A percentile compares a stretch with the other conserved stretches of the same genome.
Evolutionary conservation across 352 stramenopile species (phyloP).

Genomic region (Phytophthora sp.): DNA sequence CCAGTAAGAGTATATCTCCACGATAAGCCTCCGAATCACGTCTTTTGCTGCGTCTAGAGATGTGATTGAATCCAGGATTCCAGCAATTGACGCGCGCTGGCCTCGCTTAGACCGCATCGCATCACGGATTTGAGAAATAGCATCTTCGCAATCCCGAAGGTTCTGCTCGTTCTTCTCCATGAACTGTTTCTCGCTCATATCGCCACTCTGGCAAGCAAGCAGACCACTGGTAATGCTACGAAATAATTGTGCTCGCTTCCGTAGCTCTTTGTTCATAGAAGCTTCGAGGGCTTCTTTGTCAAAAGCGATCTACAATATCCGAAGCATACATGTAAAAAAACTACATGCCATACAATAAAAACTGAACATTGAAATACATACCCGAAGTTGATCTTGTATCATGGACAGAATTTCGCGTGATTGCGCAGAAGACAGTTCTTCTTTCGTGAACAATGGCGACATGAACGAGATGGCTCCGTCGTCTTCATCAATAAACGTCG

Average conservation of each 20-base stretch:
- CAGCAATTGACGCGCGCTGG: conserved; percentile 30
- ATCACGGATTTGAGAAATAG: conserved; percentile 58
- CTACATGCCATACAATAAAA: neutral
- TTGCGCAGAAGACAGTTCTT: conserved; percentile 30
- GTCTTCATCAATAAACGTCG: conserved; percentile 42
- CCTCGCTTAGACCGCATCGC: conserved; percentile 33
- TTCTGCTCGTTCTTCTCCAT: conserved; percentile 59
- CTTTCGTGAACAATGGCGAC: conserved; percentile 40
- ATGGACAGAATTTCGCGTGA: conserved; percentile 35
- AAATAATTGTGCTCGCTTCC: conserved; percentile 54
- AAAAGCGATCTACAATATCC: conserved; percentile 43
- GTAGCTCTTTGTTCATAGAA: conserved; percentile 54
- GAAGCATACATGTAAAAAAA: neutral
- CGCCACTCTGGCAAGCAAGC: conserved; percentile 21
- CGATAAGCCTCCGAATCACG: conserved; percentile 56
- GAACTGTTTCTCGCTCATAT: conserved; percentile 60
- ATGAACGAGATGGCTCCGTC: conserved; percentile 38
- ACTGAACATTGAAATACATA: conserved; percentile 25
- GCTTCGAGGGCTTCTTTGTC: conserved; percentile 64
- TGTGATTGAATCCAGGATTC: conserved; percentile 51
- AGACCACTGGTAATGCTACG: conserved; percentile 51
- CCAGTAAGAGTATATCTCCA: conserved; percentile 61
- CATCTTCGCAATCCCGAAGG: conserved; percentile 62
- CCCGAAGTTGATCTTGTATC: conserved; percentile 51
- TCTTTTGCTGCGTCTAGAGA: conserved; percentile 51